phyloP scores from a whole-genome alignment of 2,329 filamentous ascomycete species.

The Hymenoscyphus scutula region DNA sequence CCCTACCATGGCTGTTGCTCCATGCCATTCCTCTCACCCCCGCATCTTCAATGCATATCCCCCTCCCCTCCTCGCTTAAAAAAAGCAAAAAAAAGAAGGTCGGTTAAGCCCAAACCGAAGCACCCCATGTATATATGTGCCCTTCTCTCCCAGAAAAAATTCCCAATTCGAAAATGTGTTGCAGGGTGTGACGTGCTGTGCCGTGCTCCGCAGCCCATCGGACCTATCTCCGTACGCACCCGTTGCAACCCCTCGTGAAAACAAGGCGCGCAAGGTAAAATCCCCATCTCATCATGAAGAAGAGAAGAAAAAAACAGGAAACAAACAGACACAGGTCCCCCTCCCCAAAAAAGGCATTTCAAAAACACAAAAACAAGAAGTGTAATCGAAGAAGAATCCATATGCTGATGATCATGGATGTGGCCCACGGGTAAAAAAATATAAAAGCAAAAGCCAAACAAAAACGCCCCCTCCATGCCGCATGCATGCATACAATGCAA shows the following conservation, averaged over 20 bases:
- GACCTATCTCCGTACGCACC: background rate
- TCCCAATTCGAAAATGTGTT: background rate
- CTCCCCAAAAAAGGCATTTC: background rate
- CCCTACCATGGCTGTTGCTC: no score
- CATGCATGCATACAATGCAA: background rate
- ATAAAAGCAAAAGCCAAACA: background rate
- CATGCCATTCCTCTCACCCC: no score
- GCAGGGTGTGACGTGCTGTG: no score
- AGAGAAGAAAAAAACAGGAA: background rate
- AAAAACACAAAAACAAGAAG: slow-evolving; percentile 1
- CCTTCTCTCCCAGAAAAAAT: background rate
- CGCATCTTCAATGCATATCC: no score
- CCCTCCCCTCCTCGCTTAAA: background rate
- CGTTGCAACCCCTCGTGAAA: background rate
- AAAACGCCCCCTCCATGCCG: slow-evolving; percentile 10
- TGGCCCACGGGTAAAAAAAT: background rate
- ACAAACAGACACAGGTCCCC: background rate
- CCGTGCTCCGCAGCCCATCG: no score
- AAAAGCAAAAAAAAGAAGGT: background rate
- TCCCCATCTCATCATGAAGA: slow-evolving; percentile 2
- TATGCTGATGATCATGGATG: background rate
- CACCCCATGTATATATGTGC: background rate
- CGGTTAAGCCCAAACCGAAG: background rate
- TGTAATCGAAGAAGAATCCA: background rate
- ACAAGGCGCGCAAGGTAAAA: background rate